Evolutionary conservation across 257 asterid species (phyloP), one percentile per base, ranked within the genome.

Genomic region (Nicotiana obtusifolia): DNA sequence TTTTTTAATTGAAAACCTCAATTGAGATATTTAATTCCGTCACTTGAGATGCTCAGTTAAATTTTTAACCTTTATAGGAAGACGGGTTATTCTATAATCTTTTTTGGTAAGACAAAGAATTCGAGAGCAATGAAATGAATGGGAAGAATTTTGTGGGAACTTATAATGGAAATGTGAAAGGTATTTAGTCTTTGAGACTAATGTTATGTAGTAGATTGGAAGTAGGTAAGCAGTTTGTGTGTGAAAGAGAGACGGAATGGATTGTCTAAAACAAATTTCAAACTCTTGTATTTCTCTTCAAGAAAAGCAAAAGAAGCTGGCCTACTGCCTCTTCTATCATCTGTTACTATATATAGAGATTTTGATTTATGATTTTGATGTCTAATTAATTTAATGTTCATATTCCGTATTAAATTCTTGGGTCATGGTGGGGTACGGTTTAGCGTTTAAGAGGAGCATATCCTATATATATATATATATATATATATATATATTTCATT

Each of bases 261-360:
- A 73, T 73, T 24, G 62, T 47, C 62, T 8, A 71, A 71, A 41
- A 69, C 11, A 69, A 69, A 37, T 41, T n/a, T 20, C 26, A 73
- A 73, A 73, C 5, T 47, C 44, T 73, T 73, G 79, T 73, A 47
- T 13, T 73, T 73, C 24, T 24, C 79, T 73, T 7, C 61, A 73
- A 73, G 79, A 73, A 73, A 49, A 73, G 79, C 2, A 73, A 73
- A 73, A 47, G 79, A 73, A 41, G 78, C 47, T 44, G 78, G 61
- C 10, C 19, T 73, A 73, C 54, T 49, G 62, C 30, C 52, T 73
- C 62, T 53, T 49, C 5, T 24, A n/a, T 47, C 1, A 73, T 49
- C 24, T 47, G 10, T 73, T 47, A 33, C 41, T 73, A 73, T 73
- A 47, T 73, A 47, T 73, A 73, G 4, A 73, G 78, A 71, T 5